phyloP scores from a whole-genome alignment of 1,284 basidiomycete genomes.

The Moniliella sp. region DNA sequence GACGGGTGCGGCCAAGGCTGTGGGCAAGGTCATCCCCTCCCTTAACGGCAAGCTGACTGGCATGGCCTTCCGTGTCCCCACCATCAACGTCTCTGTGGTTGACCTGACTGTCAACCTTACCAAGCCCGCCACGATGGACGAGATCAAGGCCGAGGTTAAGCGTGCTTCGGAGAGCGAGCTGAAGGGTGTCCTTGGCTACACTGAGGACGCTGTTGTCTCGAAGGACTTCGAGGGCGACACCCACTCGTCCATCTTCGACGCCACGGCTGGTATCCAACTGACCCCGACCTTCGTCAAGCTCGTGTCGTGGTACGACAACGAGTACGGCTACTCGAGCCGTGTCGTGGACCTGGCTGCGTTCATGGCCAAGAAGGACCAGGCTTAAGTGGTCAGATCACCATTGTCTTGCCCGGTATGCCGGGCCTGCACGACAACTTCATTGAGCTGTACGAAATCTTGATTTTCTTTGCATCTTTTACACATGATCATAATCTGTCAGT shows the following conservation, averaged over 20 bases:
- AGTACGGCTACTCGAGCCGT: slow-evolving; percentile 86
- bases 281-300: slow-evolving; percentile 88
- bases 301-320: slow-evolving; percentile 61
- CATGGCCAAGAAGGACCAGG: slow-evolving; percentile 46
- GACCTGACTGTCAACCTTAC: slow-evolving; percentile 84
- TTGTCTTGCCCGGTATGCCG: no score
- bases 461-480: no score
- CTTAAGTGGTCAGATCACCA: no score
- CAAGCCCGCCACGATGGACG: slow-evolving; percentile 57
- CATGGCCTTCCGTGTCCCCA: slow-evolving; percentile 92
- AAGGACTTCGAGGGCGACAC: slow-evolving; percentile 64
- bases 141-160: slow-evolving; percentile 75
- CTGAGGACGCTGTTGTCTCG: slow-evolving; percentile 78
- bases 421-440: no score
- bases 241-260: slow-evolving; percentile 50
- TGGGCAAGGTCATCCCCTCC: slow-evolving; percentile 90
- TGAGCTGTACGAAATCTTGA: no score
- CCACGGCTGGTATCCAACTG: slow-evolving; percentile 72
- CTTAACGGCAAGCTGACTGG: slow-evolving; percentile 90
- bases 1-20: slow-evolving; percentile 93
- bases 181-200: slow-evolving; percentile 77
- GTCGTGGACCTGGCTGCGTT: slow-evolving; percentile 72
- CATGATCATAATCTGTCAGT: no score
- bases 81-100: slow-evolving; percentile 77
- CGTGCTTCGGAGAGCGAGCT: slow-evolving; percentile 50